These are phyloP conservation scores for Hylodesmum podocarpum DNA, from an alignment of 306 rosid species.

Conservation along the genomic window DNA sequence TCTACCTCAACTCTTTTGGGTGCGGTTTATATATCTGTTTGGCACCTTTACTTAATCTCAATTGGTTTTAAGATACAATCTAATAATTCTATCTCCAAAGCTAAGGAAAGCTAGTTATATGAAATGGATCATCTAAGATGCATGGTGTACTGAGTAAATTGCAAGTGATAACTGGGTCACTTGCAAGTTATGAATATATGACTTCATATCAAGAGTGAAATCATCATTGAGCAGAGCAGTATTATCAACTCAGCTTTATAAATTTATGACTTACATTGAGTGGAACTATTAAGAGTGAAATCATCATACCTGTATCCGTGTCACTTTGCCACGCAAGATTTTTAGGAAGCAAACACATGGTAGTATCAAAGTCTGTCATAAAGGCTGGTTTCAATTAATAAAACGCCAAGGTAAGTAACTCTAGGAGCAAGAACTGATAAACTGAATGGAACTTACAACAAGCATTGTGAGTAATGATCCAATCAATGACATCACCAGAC, in stretches of 20 bases:
- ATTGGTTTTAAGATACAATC: no score
- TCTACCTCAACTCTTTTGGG: no score
- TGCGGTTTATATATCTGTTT: no score
- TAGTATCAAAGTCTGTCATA: constrained; percentile 82
- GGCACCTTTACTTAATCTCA: no score
- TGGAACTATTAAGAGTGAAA: neutral
- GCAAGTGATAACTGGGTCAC: neutral
- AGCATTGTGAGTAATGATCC: constrained; percentile 97
- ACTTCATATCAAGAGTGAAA: no score
- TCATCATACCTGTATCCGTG: constrained; percentile 61
- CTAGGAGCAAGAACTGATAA: neutral
- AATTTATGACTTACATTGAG: neutral
- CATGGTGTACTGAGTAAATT: neutral
- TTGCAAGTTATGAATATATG: no score
- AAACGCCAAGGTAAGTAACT: neutral
- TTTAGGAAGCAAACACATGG: constrained; percentile 90
- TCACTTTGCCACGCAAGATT: constrained; percentile 62
- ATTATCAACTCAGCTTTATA: neutral
- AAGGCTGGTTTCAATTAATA: neutral
- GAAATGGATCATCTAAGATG: neutral
- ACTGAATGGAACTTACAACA: constrained; percentile 61
- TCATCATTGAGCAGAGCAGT: no score
- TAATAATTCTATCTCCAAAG: neutral
- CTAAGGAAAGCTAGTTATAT: neutral
- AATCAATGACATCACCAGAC: constrained; percentile 86